phyloP scores from a whole-genome alignment of 2,329 filamentous ascomycete genomes.

The Cucurbitaria berberidis region DNA sequence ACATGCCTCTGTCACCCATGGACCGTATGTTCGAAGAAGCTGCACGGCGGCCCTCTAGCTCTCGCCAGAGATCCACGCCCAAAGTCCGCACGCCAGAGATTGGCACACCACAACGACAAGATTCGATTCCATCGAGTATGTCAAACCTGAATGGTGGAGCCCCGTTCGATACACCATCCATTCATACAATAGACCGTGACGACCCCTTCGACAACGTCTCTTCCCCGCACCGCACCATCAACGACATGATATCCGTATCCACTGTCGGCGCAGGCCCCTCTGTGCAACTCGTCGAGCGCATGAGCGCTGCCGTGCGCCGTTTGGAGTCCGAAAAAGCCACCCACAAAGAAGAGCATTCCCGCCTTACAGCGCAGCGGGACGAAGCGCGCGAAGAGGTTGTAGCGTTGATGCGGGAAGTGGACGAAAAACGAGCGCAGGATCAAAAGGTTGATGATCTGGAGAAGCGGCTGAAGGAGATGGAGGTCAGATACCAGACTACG shows the following conservation, averaged over 20 bases:
- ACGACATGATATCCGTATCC: constrained; percentile 84
- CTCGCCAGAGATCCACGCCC: constrained; percentile 38
- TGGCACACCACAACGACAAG: constrained; percentile 41
- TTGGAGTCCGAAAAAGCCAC: constrained; percentile 91
- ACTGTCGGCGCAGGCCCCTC: constrained; percentile 90
- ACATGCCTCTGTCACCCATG: constrained; percentile 43
- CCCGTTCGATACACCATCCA: constrained; percentile 54
- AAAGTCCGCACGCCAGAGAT: constrained; percentile 46
- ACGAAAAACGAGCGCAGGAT: constrained; percentile 68
- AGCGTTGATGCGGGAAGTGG: constrained; percentile 82
- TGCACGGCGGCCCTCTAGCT: constrained; percentile 44
- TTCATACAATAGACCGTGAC: constrained; percentile 53
- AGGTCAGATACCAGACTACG: constrained; percentile 84
- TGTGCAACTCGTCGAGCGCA: constrained; percentile 93
- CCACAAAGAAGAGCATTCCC: constrained; percentile 81
- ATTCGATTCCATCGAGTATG: constrained; percentile 42
- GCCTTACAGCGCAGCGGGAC: constrained; percentile 84
- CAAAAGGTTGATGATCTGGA: constrained; percentile 70
- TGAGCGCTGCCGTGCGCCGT: constrained; percentile 90
- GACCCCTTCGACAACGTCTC: constrained; percentile 62
- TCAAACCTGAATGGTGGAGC: constrained; percentile 46
- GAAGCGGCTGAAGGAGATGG: constrained; percentile 69
- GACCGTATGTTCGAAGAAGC: constrained; percentile 46
- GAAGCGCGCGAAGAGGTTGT: constrained; percentile 94
- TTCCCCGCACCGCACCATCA: constrained; percentile 69